Evolutionary conservation across 768 basidiomycete species (phyloP), one percentile per base, ranked within the genome.

Genomic region (Lactifluus subvellereus): DNA sequence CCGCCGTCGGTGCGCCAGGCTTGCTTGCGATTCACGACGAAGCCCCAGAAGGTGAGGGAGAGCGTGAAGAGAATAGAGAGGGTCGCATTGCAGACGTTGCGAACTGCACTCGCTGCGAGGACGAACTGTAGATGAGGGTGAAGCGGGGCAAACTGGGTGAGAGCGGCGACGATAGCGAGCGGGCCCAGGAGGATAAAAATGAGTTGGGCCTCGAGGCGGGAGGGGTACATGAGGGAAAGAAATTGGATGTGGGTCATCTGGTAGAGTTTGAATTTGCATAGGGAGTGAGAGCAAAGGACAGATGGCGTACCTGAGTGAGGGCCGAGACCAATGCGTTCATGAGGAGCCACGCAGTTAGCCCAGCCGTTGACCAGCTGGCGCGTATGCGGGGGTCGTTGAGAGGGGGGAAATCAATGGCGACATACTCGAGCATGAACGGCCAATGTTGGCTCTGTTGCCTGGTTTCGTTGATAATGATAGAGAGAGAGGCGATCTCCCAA

Each of bases 211-310:
- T 98, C 97, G 27, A 96, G 81, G 30, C 82, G 78, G 22, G 96
- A 98, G 7, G 97, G 97, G 72, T 91, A 99, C 10, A 99, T 80
- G 11, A 98, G 81, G 7, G 97, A 96, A 58, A 99, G 80, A 74
- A 98, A 98, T 73, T 98, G 97, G 54, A 99, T 97, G 72, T 98
- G 95, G 0, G 97, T 96, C 54, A 94, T 89, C 93, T 98, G 70
- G 48, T 45, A 52, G 27, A 33, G 5, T n/a, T 37, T 40, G 2
- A 7, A 35, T 59, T 45, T 33, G 9, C 27, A 27, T 27, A 27
- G 27, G 27, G 27, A 27, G 27, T 27, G 27, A 27, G 38, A 40
- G 16, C 33, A 11, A 20, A 4, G 43, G 48, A 56, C 9, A 8
- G 50, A 38, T 10, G 38, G 76, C 83, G 60, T 62, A 91, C 95